These are phyloP conservation scores for Flaveria bidentis DNA, from an alignment of 129 eudicot genomes.

Conservation along the genomic window DNA sequence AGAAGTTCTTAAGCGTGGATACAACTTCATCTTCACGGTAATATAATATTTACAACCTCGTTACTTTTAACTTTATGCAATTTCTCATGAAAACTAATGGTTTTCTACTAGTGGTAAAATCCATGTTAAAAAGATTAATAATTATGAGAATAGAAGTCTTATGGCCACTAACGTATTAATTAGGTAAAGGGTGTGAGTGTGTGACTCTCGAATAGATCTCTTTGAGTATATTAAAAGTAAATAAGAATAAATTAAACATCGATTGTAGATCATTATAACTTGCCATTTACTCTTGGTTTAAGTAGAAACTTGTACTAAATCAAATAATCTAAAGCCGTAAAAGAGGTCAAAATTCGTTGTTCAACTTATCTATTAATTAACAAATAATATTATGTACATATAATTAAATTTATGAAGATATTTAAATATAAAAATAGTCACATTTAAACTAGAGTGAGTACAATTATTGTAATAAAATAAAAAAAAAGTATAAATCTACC, in stretches of 20 bases:
- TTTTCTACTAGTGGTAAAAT: too few species aligned
- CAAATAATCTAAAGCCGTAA: too few species aligned
- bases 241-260: neutral
- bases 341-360: neutral
- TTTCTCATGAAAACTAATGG: too few species aligned
- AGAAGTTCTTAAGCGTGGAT: slow-evolving; percentile 62
- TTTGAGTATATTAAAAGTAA: neutral
- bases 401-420: too few species aligned
- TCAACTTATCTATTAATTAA: neutral
- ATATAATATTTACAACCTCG: too few species aligned
- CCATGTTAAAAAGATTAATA: neutral
- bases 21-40: slow-evolving; percentile 70
- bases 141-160: neutral
- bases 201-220: neutral
- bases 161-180: neutral
- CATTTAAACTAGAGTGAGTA: neutral
- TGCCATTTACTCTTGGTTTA: slow-evolving; percentile 1
- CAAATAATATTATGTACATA: neutral
- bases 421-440: neutral
- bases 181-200: neutral
- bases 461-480: neutral
- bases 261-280: neutral
- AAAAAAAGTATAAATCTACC: too few species aligned
- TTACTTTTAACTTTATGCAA: too few species aligned
- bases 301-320: neutral